phyloP scores from a whole-genome alignment of 108 stramenopile genomes.

The Conticribra guillardii region DNA sequence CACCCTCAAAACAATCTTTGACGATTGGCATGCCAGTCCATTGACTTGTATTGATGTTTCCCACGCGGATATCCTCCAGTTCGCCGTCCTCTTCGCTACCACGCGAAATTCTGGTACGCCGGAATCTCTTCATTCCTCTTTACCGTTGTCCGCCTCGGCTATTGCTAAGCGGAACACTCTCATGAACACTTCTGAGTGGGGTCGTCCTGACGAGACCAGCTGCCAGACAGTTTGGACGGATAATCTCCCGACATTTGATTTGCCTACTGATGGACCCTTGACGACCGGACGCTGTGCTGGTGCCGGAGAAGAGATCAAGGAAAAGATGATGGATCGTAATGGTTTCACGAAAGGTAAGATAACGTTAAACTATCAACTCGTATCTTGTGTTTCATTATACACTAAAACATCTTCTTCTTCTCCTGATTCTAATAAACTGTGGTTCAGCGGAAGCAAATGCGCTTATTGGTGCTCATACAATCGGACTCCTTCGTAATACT shows the following conservation, averaged over 20 bases:
- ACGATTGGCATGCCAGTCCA: slow-evolving; percentile 2
- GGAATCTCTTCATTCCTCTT: not conserved
- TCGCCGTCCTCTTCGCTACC: slow-evolving; percentile 8
- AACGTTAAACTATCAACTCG: not conserved
- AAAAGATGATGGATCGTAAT: slow-evolving; percentile 9
- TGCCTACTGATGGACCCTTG: not conserved
- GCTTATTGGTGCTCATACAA: slow-evolving; percentile 23
- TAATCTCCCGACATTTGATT: slow-evolving; percentile 3
- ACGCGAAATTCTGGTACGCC: not conserved
- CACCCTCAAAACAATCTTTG: slow-evolving; percentile 6
- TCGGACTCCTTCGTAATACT: slow-evolving; percentile 14
- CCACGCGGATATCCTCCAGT: slow-evolving; percentile 3
- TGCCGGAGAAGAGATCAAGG: slow-evolving; percentile 4
- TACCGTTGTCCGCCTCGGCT: too few species aligned
- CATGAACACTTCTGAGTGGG: slow-evolving; percentile 4
- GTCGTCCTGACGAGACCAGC: not conserved
- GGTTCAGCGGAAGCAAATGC: slow-evolving; percentile 12
- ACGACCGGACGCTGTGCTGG: slow-evolving; percentile 1
- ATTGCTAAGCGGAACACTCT: not conserved
- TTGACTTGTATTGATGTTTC: slow-evolving; percentile 5
- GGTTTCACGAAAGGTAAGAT: slow-evolving; percentile 18
- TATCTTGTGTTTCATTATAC: too few species aligned
- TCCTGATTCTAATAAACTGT: not conserved
- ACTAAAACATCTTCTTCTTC: too few species aligned
- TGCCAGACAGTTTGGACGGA: slow-evolving; percentile 8